phyloP scores from a whole-genome alignment of 257 asterid species.

The Lycium barbarum region DNA sequence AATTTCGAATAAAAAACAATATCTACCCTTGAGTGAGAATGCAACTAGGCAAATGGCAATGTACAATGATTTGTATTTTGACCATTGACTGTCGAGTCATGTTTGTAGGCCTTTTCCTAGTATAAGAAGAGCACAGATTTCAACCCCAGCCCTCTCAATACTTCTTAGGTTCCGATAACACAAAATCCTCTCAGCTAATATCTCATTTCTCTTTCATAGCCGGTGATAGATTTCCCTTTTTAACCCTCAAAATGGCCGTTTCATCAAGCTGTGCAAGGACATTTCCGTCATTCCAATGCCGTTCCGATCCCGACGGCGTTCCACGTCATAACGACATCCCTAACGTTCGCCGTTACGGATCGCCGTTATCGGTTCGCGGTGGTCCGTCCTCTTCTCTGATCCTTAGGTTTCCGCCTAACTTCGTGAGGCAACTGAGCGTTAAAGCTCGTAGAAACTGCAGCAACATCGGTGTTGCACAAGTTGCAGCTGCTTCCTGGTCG shows the following conservation, averaged over 20 bases:
- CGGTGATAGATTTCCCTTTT: too few relatives aligned
- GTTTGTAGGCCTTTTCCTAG: too few relatives aligned
- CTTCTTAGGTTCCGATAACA: too few relatives aligned
- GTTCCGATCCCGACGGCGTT: slow-evolving; percentile 69
- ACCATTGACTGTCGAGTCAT: too few relatives aligned
- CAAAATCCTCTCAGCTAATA: too few relatives aligned
- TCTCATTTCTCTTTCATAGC: too few relatives aligned
- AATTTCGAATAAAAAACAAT: too few relatives aligned
- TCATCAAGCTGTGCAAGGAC: slow-evolving; percentile 61
- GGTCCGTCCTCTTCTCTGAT: slow-evolving; percentile 72
- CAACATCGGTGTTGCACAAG: slow-evolving; percentile 96
- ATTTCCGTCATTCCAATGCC: slow-evolving; percentile 79
- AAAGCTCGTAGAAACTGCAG: slow-evolving; percentile 96
- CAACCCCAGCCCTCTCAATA: too few relatives aligned
- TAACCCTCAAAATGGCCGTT: slow-evolving; percentile 59
- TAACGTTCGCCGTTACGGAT: slow-evolving; percentile 40
- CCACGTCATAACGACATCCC: slow-evolving; percentile 39
- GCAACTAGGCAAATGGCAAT: too few relatives aligned
- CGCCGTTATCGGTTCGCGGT: slow-evolving; percentile 26
- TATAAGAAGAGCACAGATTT: too few relatives aligned
- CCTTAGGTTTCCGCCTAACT: slow-evolving; percentile 85
- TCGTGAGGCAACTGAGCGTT: slow-evolving; percentile 91
- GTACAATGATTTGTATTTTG: too few relatives aligned
- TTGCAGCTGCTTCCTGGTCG: slow-evolving; percentile 98
- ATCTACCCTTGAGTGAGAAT: too few relatives aligned